phyloP scores from a whole-genome alignment of 2,329 filamentous ascomycete genomes.

The Aureobasidium pullulans region DNA sequence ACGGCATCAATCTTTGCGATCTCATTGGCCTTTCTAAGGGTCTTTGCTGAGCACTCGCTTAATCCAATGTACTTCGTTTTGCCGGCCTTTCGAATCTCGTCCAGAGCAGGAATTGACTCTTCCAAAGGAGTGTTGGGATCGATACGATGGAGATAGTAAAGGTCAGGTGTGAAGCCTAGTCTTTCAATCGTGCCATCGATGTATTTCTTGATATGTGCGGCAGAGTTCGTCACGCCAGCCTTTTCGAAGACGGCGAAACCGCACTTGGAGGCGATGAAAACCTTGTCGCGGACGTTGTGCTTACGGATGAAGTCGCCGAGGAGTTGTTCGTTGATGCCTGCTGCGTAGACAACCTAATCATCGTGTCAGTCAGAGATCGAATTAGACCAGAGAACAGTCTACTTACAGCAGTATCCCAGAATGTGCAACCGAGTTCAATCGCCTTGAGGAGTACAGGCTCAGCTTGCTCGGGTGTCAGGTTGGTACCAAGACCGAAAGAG shows the following conservation, averaged over 20 bases:
- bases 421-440: conserved; percentile 27
- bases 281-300: conserved; percentile 43
- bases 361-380: neutral
- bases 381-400: neutral
- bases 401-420: conserved; percentile 23
- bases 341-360: conserved; percentile 37
- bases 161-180: conserved; percentile 40
- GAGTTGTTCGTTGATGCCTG: conserved; percentile 44
- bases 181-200: conserved; percentile 45
- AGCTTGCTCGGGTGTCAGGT: conserved; percentile 38
- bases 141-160: conserved; percentile 38
- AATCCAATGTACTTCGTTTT: conserved; percentile 46
- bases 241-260: conserved; percentile 35
- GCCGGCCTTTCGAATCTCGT: conserved; percentile 40
- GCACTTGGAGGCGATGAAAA: conserved; percentile 46
- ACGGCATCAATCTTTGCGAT: conserved; percentile 43
- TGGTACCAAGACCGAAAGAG: conserved; percentile 36
- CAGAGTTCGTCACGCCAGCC: conserved; percentile 36
- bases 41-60: conserved; percentile 39
- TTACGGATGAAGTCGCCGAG: conserved; percentile 45
- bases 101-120: conserved; percentile 41
- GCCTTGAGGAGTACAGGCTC: conserved; percentile 45
- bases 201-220: conserved; percentile 41
- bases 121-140: conserved; percentile 38
- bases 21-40: conserved; percentile 40